phyloP scores from a whole-genome alignment of 768 basidiomycete species.

The Hydnomerulius pinastri region DNA sequence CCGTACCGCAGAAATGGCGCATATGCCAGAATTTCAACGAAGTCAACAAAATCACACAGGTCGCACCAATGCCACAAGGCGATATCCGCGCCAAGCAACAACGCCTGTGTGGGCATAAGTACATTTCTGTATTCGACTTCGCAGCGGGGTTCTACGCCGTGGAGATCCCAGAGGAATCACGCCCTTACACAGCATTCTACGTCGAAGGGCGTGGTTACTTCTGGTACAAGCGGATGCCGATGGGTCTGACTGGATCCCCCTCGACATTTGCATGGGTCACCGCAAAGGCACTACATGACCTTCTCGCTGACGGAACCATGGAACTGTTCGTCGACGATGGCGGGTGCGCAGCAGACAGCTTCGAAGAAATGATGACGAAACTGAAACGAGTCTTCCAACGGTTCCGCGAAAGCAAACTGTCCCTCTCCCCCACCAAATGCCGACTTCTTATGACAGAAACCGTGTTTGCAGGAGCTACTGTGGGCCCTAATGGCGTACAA shows the following conservation, averaged over 20 bases:
- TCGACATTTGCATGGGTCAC: conserved; percentile 35
- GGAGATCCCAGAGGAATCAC: conserved; percentile 17
- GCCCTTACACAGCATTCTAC: conserved; percentile 37
- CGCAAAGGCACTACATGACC: conserved; percentile 23
- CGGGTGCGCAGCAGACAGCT: conserved; percentile 31
- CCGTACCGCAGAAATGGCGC: no score
- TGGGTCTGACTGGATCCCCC: conserved; percentile 44
- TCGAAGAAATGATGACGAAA: no score
- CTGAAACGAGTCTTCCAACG: not conserved
- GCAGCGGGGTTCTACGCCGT: conserved; percentile 38
- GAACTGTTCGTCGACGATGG: conserved; percentile 45
- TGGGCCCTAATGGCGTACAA: conserved; percentile 35
- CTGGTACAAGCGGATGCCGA: conserved; percentile 38
- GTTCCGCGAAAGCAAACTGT: not conserved
- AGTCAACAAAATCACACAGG: conserved; percentile 35
- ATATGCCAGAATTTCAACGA: conserved; percentile 40
- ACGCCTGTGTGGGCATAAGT: conserved; percentile 36
- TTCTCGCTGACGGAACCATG: conserved; percentile 21
- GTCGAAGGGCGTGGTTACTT: conserved; percentile 39
- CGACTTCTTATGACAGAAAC: conserved; percentile 9
- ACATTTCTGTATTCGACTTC: conserved; percentile 38
- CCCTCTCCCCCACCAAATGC: conserved; percentile 5
- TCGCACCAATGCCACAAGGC: conserved; percentile 36
- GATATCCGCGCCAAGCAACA: conserved; percentile 42
- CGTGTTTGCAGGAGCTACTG: conserved; percentile 36